Evolutionary conservation across 768 basidiomycete species (phyloP), one percentile per base, ranked within the genome.

Genomic region (Tricholoma sp.): DNA sequence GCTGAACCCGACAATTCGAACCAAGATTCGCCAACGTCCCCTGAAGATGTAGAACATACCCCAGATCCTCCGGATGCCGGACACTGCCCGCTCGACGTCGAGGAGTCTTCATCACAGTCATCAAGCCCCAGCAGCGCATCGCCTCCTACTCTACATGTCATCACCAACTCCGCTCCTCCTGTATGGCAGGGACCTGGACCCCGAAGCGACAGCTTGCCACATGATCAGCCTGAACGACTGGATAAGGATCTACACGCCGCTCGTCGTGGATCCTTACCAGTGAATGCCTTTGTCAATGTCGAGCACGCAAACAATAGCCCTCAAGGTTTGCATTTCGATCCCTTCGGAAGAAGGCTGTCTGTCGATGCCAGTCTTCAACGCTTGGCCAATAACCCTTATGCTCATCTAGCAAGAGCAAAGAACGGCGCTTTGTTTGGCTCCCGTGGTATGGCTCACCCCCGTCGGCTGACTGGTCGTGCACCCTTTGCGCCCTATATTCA

Each of bases 231-330:
- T 29, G 58, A 70, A 54, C 20, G 7, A 12, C 28, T 47, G n/a
- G 47, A 49, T n/a, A 49, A n/a, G 5, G 29, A 49, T 32, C 53
- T 72, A 20, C 69, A 70, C 56, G 60, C 67, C 31, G 69, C 68
- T 50, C 75, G 84, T 55, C 80, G 85, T 33, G 80, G 82, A 15
- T 86, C 84, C 3, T 73, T 85, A 32, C 85, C 84, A 29, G 72
- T 70, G 47, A 74, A 73, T 65, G 70, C 70, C 24, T 70, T 78
- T 61, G 72, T 63, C 59, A 67, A 56, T 24, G 65, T 61, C 32
- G 70, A 64, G 54, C 63, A 62, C n/a, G 60, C 69, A 8, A 56
- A 63, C 12, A 67, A 75, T 57, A 63, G 74, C 65, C 69, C 74
- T 59, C 68, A 74, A 49, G 66, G 76, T 58, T 68, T 81, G 65